A percentile compares a stretch with the other conserved stretches of the same genome.
Evolutionary conservation across 176 grass and related monocot species (phyloP).

Genomic region (Dactylis glomerata): DNA sequence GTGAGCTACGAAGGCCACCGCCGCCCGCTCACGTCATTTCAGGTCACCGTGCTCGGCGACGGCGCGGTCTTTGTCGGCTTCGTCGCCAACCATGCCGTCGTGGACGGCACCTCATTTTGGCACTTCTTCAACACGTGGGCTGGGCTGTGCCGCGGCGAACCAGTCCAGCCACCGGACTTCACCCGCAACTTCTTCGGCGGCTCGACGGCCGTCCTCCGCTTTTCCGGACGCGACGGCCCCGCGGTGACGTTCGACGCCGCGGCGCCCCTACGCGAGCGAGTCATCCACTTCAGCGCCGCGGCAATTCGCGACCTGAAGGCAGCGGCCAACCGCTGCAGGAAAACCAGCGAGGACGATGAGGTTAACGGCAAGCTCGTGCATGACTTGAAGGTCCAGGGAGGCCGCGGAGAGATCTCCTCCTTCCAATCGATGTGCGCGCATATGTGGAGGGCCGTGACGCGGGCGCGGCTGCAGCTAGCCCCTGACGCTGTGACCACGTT

Average conservation of each 20-base stretch:
- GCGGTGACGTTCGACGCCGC: slow-evolving; percentile 75
- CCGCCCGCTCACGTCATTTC: slow-evolving; percentile 64
- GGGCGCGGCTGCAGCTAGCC: slow-evolving; percentile 44
- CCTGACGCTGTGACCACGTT: slow-evolving; percentile 52
- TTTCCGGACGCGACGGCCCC: slow-evolving; percentile 44
- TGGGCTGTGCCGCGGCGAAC: slow-evolving; percentile 54
- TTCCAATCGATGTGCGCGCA: slow-evolving; percentile 85
- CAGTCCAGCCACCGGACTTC: slow-evolving; percentile 52
- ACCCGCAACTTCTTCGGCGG: slow-evolving; percentile 64
- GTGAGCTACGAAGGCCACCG: slow-evolving; percentile 75
- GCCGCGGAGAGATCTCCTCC: slow-evolving; percentile 50
- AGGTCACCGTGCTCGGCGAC: slow-evolving; percentile 74
- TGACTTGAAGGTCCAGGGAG: slow-evolving; percentile 33
- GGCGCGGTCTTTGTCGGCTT: slow-evolving; percentile 77
- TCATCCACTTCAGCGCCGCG: slow-evolving; percentile 67
- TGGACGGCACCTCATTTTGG: slow-evolving; percentile 97
- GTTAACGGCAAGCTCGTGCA: slow-evolving; percentile 51
- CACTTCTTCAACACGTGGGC: slow-evolving; percentile 97
- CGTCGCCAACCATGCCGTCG: slow-evolving; percentile 63
- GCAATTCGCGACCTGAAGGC: slow-evolving; percentile 64
- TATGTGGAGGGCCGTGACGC: slow-evolving; percentile 76
- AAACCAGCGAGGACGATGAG: slow-evolving; percentile 17
- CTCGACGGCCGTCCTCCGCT: slow-evolving; percentile 60
- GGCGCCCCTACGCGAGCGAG: slow-evolving; percentile 62
- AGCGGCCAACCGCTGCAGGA: slow-evolving; percentile 42